phyloP scores from a whole-genome alignment of 2,329 filamentous ascomycete genomes.

The Talaromyces marneffei region DNA sequence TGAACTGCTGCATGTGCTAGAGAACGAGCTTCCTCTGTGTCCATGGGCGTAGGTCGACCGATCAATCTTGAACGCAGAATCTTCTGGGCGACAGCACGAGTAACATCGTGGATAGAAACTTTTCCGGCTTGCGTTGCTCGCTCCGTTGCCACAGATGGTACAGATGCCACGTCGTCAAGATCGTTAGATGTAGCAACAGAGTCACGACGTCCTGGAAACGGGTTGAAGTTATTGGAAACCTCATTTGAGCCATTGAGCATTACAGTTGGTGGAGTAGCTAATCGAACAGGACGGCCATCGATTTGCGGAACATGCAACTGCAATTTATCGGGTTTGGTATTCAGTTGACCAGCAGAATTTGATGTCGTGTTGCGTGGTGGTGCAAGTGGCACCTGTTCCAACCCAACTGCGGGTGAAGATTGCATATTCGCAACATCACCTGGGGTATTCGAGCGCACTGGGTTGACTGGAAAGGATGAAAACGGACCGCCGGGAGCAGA shows the following conservation, averaged over 20 bases:
- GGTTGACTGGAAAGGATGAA: constrained; percentile 62
- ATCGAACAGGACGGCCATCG: constrained; percentile 35
- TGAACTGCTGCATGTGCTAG: constrained; percentile 29
- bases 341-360: constrained; percentile 1
- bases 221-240: constrained; percentile 1
- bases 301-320: constrained; percentile 34
- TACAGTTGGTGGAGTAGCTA: constrained; percentile 39
- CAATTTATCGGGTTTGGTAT: constrained; percentile 8
- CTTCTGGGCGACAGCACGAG: constrained; percentile 28
- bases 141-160: constrained; percentile 20
- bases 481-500: constrained; percentile 62
- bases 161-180: constrained; percentile 20
- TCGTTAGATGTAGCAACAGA: constrained; percentile 12
- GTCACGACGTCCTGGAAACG: constrained; percentile 7
- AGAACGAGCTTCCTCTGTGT: constrained; percentile 26
- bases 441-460: constrained; percentile 45
- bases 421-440: constrained; percentile 35
- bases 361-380: constrained; percentile 8
- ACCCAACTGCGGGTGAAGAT: constrained; percentile 38
- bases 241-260: constrained; percentile 32
- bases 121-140: constrained; percentile 15
- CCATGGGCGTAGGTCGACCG: constrained; percentile 25
- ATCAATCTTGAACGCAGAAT: constrained; percentile 25
- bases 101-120: constrained; percentile 27
- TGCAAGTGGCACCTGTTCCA: constrained; percentile 31